These are phyloP conservation scores for Pyracantha coccinea DNA, from an alignment of 331 rosid species.

Conservation along the genomic window DNA sequence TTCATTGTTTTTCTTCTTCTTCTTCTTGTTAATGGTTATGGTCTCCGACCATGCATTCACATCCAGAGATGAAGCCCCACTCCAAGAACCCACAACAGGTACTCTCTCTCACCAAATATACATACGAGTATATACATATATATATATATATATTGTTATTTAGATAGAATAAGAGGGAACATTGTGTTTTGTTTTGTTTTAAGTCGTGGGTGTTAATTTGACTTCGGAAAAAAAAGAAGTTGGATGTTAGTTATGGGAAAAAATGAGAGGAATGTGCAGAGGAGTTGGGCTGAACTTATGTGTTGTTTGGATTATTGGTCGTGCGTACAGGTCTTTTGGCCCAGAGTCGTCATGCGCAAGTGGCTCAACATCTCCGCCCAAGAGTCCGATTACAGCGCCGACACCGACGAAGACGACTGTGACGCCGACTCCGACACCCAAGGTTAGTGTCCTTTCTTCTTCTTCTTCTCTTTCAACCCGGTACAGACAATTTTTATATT, in stretches of 20 bases:
- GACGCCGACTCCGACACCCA: conserved; percentile 43
- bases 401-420: conserved; percentile 29
- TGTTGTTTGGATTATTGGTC: conserved; percentile 64
- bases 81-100: conserved; percentile 22
- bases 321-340: conserved; percentile 82
- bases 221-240: neutral
- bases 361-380: conserved; percentile 64
- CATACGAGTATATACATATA: no score
- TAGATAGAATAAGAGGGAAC: neutral
- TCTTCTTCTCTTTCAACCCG: neutral
- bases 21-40: neutral
- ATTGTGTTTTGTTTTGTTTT: neutral
- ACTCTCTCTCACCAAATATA: neutral
- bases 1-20: neutral
- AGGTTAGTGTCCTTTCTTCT: conserved; percentile 22
- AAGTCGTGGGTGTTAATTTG: neutral
- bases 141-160: neutral
- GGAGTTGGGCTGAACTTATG: conserved; percentile 39
- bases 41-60: neutral
- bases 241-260: conserved; percentile 23
- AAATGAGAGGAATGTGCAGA: conserved; percentile 38
- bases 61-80: conserved; percentile 20
- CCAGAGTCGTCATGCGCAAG: conserved; percentile 62
- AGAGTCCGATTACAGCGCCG: conserved; percentile 71
- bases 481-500: no score